Evolutionary conservation across 2,329 filamentous ascomycete genomes (phyloP).

Genomic region (Nigrograna mackinnonii): DNA sequence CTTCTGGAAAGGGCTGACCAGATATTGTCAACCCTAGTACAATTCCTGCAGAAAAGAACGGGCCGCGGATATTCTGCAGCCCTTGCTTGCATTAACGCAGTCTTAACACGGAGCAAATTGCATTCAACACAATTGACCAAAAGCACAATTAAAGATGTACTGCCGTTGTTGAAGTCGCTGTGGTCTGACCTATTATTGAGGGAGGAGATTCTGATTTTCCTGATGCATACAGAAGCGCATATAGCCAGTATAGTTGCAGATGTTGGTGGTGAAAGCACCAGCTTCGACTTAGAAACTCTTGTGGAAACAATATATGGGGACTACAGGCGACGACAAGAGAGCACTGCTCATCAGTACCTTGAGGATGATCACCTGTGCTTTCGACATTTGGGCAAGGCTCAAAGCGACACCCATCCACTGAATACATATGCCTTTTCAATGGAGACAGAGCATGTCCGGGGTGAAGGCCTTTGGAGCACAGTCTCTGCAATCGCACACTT

Average conservation of each 20-base stretch:
- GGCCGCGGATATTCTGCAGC: slow-evolving; percentile 71
- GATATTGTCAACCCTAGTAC: slow-evolving; percentile 61
- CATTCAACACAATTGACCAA: slow-evolving; percentile 69
- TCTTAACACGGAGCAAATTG: slow-evolving; percentile 68
- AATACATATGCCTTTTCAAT: slow-evolving; percentile 33
- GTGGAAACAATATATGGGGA: slow-evolving; percentile 74
- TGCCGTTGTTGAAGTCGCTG: slow-evolving; percentile 74
- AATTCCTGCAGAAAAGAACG: slow-evolving; percentile 65
- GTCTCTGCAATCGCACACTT: slow-evolving; percentile 45
- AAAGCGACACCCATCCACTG: slow-evolving; percentile 24
- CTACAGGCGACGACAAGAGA: slow-evolving; percentile 72
- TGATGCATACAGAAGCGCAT: slow-evolving; percentile 63
- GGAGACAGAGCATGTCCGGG: slow-evolving; percentile 34
- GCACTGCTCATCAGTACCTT: slow-evolving; percentile 49
- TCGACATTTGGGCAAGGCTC: slow-evolving; percentile 45
- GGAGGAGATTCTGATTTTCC: slow-evolving; percentile 73
- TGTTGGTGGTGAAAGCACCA: slow-evolving; percentile 24
- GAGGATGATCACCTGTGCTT: slow-evolving; percentile 74
- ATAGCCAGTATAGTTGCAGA: slow-evolving; percentile 36
- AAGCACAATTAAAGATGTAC: slow-evolving; percentile 60
- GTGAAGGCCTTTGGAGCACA: slow-evolving; percentile 40
- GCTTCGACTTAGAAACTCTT: slow-evolving; percentile 62
- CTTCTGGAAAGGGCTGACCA: slow-evolving; percentile 59
- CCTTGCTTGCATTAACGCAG: slow-evolving; percentile 74
- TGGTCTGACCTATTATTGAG: slow-evolving; percentile 70